phyloP scores from a whole-genome alignment of 31 red algal species.

The Endocladia muricata region DNA sequence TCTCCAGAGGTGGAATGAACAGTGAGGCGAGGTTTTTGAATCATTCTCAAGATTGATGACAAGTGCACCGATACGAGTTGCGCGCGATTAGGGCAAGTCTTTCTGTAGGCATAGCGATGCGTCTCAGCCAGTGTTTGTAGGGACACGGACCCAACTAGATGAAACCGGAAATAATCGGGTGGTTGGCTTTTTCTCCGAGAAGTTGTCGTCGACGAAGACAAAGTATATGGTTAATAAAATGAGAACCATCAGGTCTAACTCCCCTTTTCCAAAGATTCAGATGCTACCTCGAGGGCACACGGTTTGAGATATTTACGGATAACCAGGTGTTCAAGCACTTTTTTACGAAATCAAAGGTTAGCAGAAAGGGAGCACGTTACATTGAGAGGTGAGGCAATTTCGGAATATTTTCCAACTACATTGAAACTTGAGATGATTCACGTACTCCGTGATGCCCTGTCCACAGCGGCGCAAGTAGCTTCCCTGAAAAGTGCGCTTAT shows the following conservation, averaged over 20 bases:
- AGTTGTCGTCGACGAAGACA: background rate
- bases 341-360: slow-evolving; percentile 3
- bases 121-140: slow-evolving; percentile 8
- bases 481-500: no score
- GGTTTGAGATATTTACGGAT: background rate
- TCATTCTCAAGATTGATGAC: background rate
- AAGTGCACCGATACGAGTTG: background rate
- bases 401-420: background rate
- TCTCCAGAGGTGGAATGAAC: background rate
- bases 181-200: background rate
- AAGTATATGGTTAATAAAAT: slow-evolving; percentile 9
- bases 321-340: background rate
- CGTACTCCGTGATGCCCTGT: background rate
- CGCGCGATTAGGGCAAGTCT: slow-evolving; percentile 11
- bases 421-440: background rate
- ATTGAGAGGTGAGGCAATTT: background rate
- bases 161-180: background rate
- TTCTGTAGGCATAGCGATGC: slow-evolving; percentile 2
- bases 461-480: background rate
- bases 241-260: slow-evolving; percentile 5
- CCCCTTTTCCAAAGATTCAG: background rate
- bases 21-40: slow-evolving; percentile 1
- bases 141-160: slow-evolving; percentile 10
- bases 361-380: background rate
- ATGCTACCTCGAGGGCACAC: background rate